A percentile compares a stretch with the other conserved stretches of the same genome.
Conservation (phyloP, 2,329 filamentous ascomycete genomes). For the Monilinia aucupariae region DNA sequence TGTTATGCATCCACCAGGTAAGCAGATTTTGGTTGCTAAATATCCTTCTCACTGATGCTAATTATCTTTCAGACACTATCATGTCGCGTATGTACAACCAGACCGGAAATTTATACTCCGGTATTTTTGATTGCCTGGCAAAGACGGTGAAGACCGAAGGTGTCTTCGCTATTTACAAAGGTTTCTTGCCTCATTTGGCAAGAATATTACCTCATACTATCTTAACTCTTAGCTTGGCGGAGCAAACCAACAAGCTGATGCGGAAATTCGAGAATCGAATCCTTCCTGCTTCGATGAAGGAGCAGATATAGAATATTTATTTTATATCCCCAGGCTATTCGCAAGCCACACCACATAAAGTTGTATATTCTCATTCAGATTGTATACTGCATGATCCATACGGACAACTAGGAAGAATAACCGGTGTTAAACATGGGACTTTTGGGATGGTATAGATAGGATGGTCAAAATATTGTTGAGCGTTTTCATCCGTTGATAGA, state of each 20-base stretch:
- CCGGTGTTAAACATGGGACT: conserved; percentile 5
- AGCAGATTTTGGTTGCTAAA: conserved; percentile 30
- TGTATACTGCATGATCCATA: conserved; percentile 16
- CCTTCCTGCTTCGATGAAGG: conserved; percentile 39
- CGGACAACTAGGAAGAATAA: not conserved
- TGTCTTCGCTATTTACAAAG: conserved; percentile 91
- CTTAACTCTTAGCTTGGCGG: conserved; percentile 83
- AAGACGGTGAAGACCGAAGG: conserved; percentile 92
- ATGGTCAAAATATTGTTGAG: conserved; percentile 14
- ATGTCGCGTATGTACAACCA: conserved; percentile 99
- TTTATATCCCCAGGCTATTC: conserved; percentile 3
- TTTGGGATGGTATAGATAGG: not conserved
- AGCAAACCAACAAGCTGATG: conserved; percentile 95
- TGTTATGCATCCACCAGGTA: conserved; percentile 94
- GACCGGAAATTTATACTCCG: conserved; percentile 91
- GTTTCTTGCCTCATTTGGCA: conserved; percentile 89
- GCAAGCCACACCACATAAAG: conserved; percentile 17
- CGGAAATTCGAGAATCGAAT: conserved; percentile 64
- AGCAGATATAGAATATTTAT: conserved; percentile 23
- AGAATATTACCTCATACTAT: conserved; percentile 94
- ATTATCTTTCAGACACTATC: conserved; percentile 65
- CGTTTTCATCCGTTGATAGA: conserved; percentile 48
- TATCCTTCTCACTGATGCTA: not conserved
- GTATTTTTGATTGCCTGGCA: conserved; percentile 84
- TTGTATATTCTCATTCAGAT: conserved; percentile 26